Percentiles rank a stretch among this genome's conserved stretches.
Conservation (phyloP, 108 stramenopile species). For the Licmophora abbreviata region DNA sequence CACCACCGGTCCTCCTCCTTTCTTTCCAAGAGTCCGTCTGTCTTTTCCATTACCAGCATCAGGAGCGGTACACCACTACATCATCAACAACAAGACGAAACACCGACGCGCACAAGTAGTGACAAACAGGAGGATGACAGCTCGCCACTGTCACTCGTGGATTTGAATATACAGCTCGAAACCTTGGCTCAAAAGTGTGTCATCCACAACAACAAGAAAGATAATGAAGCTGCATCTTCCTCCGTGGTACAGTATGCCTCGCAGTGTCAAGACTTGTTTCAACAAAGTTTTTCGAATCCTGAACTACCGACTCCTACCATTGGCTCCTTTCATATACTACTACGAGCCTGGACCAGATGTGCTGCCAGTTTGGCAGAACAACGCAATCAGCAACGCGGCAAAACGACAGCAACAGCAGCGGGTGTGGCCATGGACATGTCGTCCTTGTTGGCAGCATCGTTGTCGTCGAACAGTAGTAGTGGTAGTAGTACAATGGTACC, state of each 20-base stretch:
- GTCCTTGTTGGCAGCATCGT: too few species aligned
- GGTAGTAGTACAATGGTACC: neutral
- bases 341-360: constrained; percentile 26
- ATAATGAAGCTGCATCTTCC: neutral
- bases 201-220: neutral
- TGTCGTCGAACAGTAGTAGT: constrained; percentile 1
- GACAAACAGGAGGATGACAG: too few species aligned
- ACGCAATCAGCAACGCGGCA: constrained; percentile 2
- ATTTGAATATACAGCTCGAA: neutral
- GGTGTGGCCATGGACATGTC: too few species aligned
- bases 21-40: too few species aligned
- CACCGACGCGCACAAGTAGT: too few species aligned
- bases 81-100: too few species aligned
- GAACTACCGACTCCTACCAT: constrained; percentile 3
- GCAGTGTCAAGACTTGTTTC: constrained; percentile 14
- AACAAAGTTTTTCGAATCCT: neutral
- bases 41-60: too few species aligned
- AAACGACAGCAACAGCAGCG: too few species aligned
- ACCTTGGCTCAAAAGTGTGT: neutral
- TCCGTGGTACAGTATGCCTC: constrained; percentile 5
- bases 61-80: too few species aligned
- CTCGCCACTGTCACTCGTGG: neutral
- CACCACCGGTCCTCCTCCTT: too few species aligned
- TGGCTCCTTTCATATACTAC: constrained; percentile 21
- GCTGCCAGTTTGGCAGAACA: constrained; percentile 13